A percentile compares a stretch with the other conserved stretches of the same genome.
phyloP scores from a whole-genome alignment of 1,284 basidiomycete genomes.

The Hypsizygus ulmarius region DNA sequence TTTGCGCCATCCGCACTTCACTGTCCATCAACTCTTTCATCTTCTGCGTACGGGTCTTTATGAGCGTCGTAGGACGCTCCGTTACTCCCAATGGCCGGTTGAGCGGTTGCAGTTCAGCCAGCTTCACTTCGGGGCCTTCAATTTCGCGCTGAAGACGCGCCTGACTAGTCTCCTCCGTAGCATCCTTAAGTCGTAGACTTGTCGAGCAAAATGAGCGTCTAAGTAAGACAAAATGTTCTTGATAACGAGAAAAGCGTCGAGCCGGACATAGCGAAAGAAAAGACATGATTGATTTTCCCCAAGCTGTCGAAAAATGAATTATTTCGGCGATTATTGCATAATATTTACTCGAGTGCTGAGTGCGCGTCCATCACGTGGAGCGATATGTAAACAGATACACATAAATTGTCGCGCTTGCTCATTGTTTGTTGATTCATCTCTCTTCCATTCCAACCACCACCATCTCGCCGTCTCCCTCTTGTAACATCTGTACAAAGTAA shows the following conservation, averaged over 20 bases:
- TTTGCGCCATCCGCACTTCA: constrained; percentile 68
- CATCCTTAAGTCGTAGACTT: constrained; percentile 11
- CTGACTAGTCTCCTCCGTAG: neutral
- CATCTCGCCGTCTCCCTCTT: constrained; percentile 25
- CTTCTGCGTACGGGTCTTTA: constrained; percentile 64
- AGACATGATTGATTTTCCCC: constrained; percentile 15
- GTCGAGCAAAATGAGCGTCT: constrained; percentile 21
- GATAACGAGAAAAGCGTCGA: constrained; percentile 20
- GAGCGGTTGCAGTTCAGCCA: constrained; percentile 50
- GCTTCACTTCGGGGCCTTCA: constrained; percentile 21
- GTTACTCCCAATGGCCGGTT: constrained; percentile 74
- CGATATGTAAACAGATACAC: constrained; percentile 26
- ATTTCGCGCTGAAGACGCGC: constrained; percentile 10
- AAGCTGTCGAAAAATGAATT: neutral
- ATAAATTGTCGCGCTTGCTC: constrained; percentile 45
- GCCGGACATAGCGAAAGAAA: constrained; percentile 14
- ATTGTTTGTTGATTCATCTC: constrained; percentile 39
- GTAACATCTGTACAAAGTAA: constrained; percentile 24
- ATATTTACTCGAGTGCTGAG: constrained; percentile 7
- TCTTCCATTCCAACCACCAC: constrained; percentile 45
- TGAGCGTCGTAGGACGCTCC: constrained; percentile 53
- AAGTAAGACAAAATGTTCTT: constrained; percentile 6
- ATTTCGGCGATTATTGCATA: constrained; percentile 10
- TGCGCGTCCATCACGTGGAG: constrained; percentile 26
- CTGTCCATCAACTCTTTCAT: constrained; percentile 72